Base-by-base conservation (phyloP, 805 yeast species). In the Teunomyces atbi region DNA sequence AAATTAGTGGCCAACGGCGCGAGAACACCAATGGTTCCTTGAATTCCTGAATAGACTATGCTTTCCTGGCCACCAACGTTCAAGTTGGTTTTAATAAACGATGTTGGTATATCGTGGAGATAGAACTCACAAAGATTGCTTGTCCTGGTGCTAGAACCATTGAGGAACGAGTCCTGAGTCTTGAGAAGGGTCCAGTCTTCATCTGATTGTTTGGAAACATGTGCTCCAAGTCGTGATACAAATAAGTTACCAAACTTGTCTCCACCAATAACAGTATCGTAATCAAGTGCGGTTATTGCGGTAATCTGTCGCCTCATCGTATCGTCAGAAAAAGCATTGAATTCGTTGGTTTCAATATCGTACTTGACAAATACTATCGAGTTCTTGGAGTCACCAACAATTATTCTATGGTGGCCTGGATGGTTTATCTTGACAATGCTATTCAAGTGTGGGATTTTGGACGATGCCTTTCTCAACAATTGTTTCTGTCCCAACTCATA, bases 201-300 rank as follows among this genome's bases (percentile, higher is more conserved):
- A 48, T 78, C 83, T 19, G 81, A 64, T 35, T 73, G 60, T 36
- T 68, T 64, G 0, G 83, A 76, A 0, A 74, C 69, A 4, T 72
- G 66, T n/a, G 66, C 65, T 0, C 85, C 79, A 34, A 85, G 64
- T 48, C 97, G 69, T 34, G 89, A 65, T 1, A 87, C 77, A 64
- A 84, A 82, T 0, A 90, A 40, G 55, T 85, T 88, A 0, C 98
- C 97, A 65, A 86, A 89, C 58, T 83, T 84, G 61, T 94, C 98
- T 11, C 96, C 96, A 1, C 88, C 89, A 34, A 86, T 69, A 1
- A 86, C 79, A 0, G 97, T 89, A 46, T 81, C 82, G 50, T 81
- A 78, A 60, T 94, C 98, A 4, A 94, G 65, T 52, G 80, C 66
- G 2, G 73, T 58, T 36, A 85, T 54, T 2, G 82, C 55, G 0